Evolutionary conservation across 768 basidiomycete genomes (phyloP).

Genomic region (Lactarius psammicola): DNA sequence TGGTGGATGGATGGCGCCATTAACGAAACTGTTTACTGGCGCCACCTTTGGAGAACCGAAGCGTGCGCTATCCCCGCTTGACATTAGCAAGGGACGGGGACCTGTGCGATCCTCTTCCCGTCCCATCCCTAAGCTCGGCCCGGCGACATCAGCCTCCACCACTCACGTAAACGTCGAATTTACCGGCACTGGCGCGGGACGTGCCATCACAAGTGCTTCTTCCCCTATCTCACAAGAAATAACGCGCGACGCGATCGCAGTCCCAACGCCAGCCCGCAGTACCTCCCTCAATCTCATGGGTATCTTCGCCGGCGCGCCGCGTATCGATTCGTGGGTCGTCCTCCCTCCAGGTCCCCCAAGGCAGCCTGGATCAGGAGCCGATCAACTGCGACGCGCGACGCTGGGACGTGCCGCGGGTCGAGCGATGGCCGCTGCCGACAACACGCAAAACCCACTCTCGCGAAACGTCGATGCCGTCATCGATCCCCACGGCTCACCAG

Average conservation of each 20-base stretch:
- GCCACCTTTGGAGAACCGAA: constrained; percentile 36
- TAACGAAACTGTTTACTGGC: constrained; percentile 72
- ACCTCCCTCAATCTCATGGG: constrained; percentile 56
- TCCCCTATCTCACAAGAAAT: constrained; percentile 27
- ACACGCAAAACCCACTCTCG: neutral
- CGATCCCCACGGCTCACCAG: constrained; percentile 38
- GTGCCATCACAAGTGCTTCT: constrained; percentile 49
- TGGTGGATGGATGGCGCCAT: constrained; percentile 78
- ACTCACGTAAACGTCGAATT: constrained; percentile 98
- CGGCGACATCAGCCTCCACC: constrained; percentile 82
- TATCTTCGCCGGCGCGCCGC: constrained; percentile 91
- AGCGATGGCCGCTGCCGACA: neutral
- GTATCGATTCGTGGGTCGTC: constrained; percentile 72
- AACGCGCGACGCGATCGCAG: constrained; percentile 35
- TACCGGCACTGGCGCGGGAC: constrained; percentile 64
- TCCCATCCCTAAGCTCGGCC: constrained; percentile 73
- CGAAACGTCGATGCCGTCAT: constrained; percentile 29
- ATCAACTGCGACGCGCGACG: constrained; percentile 22
- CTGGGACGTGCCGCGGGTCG: constrained; percentile 19
- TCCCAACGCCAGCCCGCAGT: constrained; percentile 28
- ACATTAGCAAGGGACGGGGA: constrained; percentile 30
- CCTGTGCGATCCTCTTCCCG: constrained; percentile 39
- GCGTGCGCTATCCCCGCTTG: constrained; percentile 31
- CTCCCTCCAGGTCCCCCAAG: constrained; percentile 40
- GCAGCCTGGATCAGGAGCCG: constrained; percentile 4